Base-by-base conservation (phyloP, 1,284 basidiomycete genomes). In the Anthracocystis walkeri region DNA sequence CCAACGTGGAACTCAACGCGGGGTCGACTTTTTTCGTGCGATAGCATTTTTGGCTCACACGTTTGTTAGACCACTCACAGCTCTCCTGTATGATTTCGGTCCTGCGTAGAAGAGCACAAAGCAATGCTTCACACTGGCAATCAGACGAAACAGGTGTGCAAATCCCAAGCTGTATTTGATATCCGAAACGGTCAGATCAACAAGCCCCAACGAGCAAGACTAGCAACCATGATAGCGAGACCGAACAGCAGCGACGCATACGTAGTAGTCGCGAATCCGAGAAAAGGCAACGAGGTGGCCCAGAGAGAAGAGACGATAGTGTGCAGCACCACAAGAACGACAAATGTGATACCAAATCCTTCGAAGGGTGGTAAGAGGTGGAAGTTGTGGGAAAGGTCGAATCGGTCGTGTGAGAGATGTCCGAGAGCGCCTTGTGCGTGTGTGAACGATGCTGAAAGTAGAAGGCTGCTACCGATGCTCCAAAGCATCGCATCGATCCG, bases 401-500 rank as follows among this genome's bases (percentile, higher is more conserved):
- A 70, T 7, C 51, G 40, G 20, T 56, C 45, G 12, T 63, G 61
- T 3, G 49, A 50, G 14, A 75, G 57, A 45, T 63, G 58, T 11
- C 72, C 59, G 20, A 80, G 63, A 12, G 61, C 50, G 2, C 80
- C 80, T 38, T 82, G 79, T 3, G 79, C 77, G 6, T 75, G 66
- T 11, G 79, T 78, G 14, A 83, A 67, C 0, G 80, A 78, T 7
- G 80, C 69, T 2, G 76, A 75, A 2, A 81, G 44, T n/a, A 83
- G 66, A 3, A 83, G 58, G 42, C 67, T 74, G 38, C 72, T 75
- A 12, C 78, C 82, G 7, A 83, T 27, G 45, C 81, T 79, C 82
- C 82, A 83, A 25, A 83, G 65, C 49, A 81, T 75, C 14, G 78
- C 78, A 48, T 83, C 82, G 35, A 83, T 61, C 11, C 80, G 66